Evolutionary conservation across 768 basidiomycete genomes (phyloP).

Genomic region (Cystoderma amianthinum): DNA sequence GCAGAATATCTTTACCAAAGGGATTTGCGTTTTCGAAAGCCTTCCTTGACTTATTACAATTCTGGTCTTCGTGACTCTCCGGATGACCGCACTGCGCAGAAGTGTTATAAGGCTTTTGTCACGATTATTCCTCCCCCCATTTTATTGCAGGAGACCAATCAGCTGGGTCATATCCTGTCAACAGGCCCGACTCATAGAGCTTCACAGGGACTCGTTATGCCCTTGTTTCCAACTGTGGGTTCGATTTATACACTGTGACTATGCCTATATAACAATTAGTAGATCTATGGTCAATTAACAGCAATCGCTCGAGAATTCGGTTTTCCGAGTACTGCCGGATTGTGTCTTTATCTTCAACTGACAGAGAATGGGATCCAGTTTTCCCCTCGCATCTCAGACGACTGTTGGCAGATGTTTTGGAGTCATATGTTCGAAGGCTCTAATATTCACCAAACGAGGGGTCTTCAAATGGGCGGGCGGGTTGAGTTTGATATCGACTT

Average conservation of each 20-base stretch:
- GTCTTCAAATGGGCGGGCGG: conserved; percentile 62
- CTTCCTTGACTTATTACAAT: conserved; percentile 47
- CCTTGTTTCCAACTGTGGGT: conserved; percentile 64
- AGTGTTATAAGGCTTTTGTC: conserved; percentile 47
- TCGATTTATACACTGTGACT: background rate
- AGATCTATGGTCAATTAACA: conserved; percentile 74
- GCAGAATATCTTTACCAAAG: no score
- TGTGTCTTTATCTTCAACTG: conserved; percentile 75
- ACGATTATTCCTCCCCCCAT: conserved; percentile 63
- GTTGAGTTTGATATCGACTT: conserved; percentile 87
- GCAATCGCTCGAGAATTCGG: conserved; percentile 80
- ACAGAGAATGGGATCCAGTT: conserved; percentile 46
- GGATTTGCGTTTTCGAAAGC: background rate
- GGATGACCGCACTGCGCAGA: conserved; percentile 31
- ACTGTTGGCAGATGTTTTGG: conserved; percentile 73
- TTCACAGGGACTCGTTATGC: conserved; percentile 67
- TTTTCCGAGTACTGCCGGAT: conserved; percentile 67
- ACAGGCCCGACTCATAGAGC: conserved; percentile 54
- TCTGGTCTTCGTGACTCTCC: conserved; percentile 35
- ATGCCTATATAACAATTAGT: conserved; percentile 1
- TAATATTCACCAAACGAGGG: conserved; percentile 19
- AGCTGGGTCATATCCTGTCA: conserved; percentile 50
- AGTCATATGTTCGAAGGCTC: conserved; percentile 45
- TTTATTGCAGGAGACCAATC: no score
- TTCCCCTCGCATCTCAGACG: conserved; percentile 72